Evolutionary conservation across 495 filamentous ascomycete species (phyloP).

Genomic region (Polyplosphaeria fusca): DNA sequence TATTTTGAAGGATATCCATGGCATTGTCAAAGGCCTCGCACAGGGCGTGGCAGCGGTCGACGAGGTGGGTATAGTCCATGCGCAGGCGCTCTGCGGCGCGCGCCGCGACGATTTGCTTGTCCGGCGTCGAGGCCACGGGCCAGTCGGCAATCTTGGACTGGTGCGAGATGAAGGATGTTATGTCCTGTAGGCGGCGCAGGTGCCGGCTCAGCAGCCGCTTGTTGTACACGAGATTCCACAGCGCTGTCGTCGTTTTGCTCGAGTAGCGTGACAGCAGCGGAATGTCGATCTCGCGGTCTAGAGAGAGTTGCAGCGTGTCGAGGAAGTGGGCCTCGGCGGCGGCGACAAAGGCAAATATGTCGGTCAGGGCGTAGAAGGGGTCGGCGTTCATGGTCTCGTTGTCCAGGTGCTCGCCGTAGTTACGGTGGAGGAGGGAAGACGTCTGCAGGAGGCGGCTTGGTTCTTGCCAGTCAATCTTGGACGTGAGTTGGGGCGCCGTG

Average conservation of each 20-base stretch:
- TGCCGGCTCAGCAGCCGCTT: neutral
- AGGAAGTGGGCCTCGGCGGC: conserved; percentile 2
- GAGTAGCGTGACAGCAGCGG: neutral
- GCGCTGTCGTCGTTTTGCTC: neutral
- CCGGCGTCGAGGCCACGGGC: neutral
- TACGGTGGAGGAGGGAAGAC: neutral
- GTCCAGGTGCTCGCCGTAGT: neutral
- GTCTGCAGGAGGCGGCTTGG: neutral
- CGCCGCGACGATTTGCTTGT: neutral
- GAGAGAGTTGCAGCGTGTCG: neutral
- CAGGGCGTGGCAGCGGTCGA: neutral
- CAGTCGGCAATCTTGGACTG: neutral
- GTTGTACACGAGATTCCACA: neutral
- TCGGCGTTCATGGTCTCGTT: neutral
- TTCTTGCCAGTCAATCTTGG: neutral
- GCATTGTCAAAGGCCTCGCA: neutral
- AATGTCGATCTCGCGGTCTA: neutral
- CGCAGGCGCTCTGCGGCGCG: neutral
- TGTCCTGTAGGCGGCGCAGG: neutral
- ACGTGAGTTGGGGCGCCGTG: neutral
- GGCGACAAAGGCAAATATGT: conserved; percentile 1
- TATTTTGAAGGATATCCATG: conserved; percentile 2
- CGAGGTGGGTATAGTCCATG: neutral
- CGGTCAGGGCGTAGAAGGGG: conserved; percentile 1
- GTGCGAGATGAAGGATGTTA: too few relatives aligned